Percentiles rank a stretch among this genome's conserved stretches.
These are phyloP conservation scores for Sequoia sempervirens DNA, from an alignment of 75 land plant species.

Conservation along the genomic window DNA sequence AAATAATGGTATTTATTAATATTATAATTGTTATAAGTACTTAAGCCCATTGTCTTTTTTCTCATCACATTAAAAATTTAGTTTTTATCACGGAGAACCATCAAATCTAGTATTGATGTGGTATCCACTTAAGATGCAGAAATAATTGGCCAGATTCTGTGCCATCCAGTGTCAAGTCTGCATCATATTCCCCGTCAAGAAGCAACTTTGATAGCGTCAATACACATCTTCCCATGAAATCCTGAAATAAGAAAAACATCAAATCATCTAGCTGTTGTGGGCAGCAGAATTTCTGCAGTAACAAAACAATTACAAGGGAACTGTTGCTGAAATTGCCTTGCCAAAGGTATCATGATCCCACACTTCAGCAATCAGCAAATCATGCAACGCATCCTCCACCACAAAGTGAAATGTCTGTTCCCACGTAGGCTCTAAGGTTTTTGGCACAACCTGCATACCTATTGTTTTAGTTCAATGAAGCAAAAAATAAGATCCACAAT, in stretches of 20 bases:
- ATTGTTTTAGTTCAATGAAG: not conserved
- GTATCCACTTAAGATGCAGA: constrained; percentile 48
- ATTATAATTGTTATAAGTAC: no score
- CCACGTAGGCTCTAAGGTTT: constrained; percentile 84
- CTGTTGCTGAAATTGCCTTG: constrained; percentile 47
- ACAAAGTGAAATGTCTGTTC: constrained; percentile 88
- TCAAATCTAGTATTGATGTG: constrained; percentile 22
- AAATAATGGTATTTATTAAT: no score
- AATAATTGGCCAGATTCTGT: constrained; percentile 39
- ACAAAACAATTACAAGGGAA: not conserved
- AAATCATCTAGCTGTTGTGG: not conserved
- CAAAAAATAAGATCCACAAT: not conserved
- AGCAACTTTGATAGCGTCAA: constrained; percentile 52
- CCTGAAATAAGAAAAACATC: constrained; percentile 20
- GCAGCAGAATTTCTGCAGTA: not conserved
- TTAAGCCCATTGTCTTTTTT: not conserved
- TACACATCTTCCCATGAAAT: constrained; percentile 47
- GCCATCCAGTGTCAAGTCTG: constrained; percentile 31
- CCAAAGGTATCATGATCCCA: constrained; percentile 93
- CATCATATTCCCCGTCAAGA: constrained; percentile 35
- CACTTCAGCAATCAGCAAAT: constrained; percentile 79
- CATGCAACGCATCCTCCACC: constrained; percentile 92
- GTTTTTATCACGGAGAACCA: constrained; percentile 7
- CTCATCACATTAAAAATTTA: not conserved
- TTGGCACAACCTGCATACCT: constrained; percentile 65